These are phyloP conservation scores for Xylaria sp. DNA, from an alignment of 2,329 filamentous ascomycete genomes.

Conservation along the genomic window DNA sequence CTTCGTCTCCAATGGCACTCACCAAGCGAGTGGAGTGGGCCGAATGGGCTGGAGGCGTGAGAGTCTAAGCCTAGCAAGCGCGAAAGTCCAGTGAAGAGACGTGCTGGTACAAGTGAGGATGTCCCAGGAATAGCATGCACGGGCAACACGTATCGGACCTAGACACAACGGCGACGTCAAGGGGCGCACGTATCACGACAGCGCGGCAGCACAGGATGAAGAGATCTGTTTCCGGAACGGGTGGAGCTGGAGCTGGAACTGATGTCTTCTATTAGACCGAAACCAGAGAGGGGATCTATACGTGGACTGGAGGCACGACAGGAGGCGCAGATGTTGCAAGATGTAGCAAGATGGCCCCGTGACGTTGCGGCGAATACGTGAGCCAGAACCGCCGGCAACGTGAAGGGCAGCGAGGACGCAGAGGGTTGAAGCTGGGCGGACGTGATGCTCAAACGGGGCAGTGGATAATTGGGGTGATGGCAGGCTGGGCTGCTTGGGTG, in stretches of 20 bases:
- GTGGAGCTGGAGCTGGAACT: neutral
- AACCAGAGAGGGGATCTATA: neutral
- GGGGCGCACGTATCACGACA: slow-evolving; percentile 11
- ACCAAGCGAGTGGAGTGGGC: slow-evolving; percentile 20
- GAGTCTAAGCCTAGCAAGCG: slow-evolving; percentile 17
- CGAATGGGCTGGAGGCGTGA: slow-evolving; percentile 17
- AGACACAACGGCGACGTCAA: neutral
- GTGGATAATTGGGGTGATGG: slow-evolving; percentile 17
- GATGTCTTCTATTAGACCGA: slow-evolving; percentile 1
- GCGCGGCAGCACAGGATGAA: slow-evolving; percentile 1
- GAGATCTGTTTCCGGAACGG: neutral
- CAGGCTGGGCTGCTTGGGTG: neutral
- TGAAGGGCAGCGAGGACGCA: neutral
- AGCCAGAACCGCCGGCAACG: neutral
- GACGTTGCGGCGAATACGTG: neutral
- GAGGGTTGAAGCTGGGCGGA: neutral
- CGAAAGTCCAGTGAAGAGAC: slow-evolving; percentile 12
- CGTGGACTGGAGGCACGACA: neutral
- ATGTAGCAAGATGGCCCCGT: neutral
- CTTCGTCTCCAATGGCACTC: slow-evolving; percentile 22
- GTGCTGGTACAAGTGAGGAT: slow-evolving; percentile 14
- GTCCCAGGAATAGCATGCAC: slow-evolving; percentile 10
- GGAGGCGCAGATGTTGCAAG: too few relatives aligned
- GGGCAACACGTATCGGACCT: slow-evolving; percentile 9
- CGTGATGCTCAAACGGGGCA: slow-evolving; percentile 4